Percentiles rank a stretch among this genome's conserved stretches.
phyloP scores from a whole-genome alignment of 2,329 filamentous ascomycete genomes.

The Fusarium subtropicale region DNA sequence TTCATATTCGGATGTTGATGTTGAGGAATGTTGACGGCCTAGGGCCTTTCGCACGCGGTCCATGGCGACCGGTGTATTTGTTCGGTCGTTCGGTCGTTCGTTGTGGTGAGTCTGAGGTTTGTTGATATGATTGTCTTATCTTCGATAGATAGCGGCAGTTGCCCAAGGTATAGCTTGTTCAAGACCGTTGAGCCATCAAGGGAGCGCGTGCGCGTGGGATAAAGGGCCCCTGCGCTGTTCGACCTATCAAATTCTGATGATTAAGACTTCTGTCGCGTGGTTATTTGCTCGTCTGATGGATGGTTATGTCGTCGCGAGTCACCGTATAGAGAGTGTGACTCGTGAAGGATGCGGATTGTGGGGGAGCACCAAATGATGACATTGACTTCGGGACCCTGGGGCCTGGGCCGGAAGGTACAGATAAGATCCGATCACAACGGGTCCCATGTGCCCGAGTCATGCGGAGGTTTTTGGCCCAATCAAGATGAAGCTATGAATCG shows the following conservation, averaged over 20 bases:
- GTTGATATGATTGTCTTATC: neutral
- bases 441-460: conserved; percentile 41
- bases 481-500: neutral
- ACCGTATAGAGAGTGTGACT: conserved; percentile 14
- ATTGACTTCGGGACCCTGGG: conserved; percentile 4
- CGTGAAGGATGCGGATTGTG: conserved; percentile 16
- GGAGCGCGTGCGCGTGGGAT: conserved; percentile 14
- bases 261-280: conserved; percentile 20
- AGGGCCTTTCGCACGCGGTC: conserved; percentile 46
- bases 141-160: conserved; percentile 4
- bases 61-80: conserved; percentile 35
- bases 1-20: conserved; percentile 49
- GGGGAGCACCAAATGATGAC: conserved; percentile 29
- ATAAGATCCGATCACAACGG: conserved; percentile 35
- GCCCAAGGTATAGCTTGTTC: conserved; percentile 25
- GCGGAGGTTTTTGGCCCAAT: conserved; percentile 24
- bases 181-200: conserved; percentile 24
- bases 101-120: neutral
- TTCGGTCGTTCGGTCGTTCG: conserved; percentile 9
- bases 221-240: neutral
- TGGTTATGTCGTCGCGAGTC: conserved; percentile 7
- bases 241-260: neutral
- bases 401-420: neutral
- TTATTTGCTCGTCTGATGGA: conserved; percentile 3
- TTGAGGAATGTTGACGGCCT: conserved; percentile 37